A percentile compares a stretch with the other conserved stretches of the same genome.
Conservation (phyloP, 2,329 filamentous ascomycete species). For the Stemphylium beticola region DNA sequence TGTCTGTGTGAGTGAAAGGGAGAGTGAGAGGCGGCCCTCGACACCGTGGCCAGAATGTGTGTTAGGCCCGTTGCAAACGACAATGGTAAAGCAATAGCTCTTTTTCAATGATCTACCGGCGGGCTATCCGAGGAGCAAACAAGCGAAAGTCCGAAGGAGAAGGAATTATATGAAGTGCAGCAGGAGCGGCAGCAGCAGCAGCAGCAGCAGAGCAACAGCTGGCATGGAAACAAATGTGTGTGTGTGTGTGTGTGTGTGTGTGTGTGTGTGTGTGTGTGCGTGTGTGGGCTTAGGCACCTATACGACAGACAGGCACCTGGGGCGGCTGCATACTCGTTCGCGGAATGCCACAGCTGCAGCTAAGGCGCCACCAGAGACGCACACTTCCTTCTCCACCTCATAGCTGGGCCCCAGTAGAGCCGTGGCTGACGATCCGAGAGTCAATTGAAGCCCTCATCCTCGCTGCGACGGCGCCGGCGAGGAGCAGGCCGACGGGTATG, state of each 20-base stretch:
- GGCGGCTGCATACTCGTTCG: constrained; percentile 29
- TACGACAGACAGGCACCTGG: constrained; percentile 15
- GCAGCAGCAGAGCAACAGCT: constrained; percentile 4
- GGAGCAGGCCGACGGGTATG: too few species aligned
- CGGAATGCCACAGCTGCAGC: constrained; percentile 29
- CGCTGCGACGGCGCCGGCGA: neutral
- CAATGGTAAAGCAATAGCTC: neutral
- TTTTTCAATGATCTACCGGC: constrained; percentile 18
- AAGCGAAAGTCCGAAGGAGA: constrained; percentile 4
- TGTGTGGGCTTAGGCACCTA: constrained; percentile 15
- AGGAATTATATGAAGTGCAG: constrained; percentile 12
- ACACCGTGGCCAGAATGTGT: constrained; percentile 19
- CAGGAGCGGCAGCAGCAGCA: too few species aligned
- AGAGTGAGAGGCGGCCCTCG: constrained; percentile 8
- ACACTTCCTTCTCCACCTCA: constrained; percentile 15
- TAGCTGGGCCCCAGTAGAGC: constrained; percentile 16
- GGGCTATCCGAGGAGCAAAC: constrained; percentile 14
- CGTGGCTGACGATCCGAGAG: constrained; percentile 21
- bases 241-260: too few species aligned
- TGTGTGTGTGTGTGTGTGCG: too few species aligned
- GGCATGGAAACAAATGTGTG: constrained; percentile 7
- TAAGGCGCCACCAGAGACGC: constrained; percentile 21
- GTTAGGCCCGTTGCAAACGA: constrained; percentile 18
- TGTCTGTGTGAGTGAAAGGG: constrained; percentile 2
- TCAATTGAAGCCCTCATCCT: constrained; percentile 11